Base-by-base conservation (phyloP, 2,329 filamentous ascomycete genomes). In the Colletotrichum shisoi region DNA sequence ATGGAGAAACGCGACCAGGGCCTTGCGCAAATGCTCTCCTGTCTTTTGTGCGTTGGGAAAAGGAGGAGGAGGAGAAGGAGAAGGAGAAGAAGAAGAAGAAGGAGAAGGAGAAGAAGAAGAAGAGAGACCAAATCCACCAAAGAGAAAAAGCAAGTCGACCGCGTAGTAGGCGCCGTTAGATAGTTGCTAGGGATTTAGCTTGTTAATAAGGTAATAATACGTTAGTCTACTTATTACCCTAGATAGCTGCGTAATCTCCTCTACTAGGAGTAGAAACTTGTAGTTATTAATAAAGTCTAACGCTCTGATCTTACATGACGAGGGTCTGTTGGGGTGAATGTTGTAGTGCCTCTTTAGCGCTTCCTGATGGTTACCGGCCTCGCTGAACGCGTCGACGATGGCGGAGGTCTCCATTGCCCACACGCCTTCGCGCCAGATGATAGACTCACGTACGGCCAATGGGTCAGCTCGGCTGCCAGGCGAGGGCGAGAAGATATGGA, bases 91-190 rank as follows among this genome's bases (percentile, higher is more conserved):
- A n/a, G n/a, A n/a, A n/a, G n/a, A n/a, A n/a, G n/a, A n/a, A n/a
- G n/a, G n/a, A n/a, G 6, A 31, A 31, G 27, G 8, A 31, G 27
- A 31, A 31, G 27, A 31, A 31, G 27, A 2, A 1, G 76, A 76
- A 0, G 73, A 73, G 0, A 81, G 62, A 59, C 81, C 78, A 4
- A 81, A 70, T 0, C 77, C 77, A 0, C 75, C 79, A 31, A 83
- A 84, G 0, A 83, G 70, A 9, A 82, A 77, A 2, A 83, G 63
- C 4, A 84, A 71, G 68, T 84, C 82, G 2, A 84, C 78, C 0
- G 79, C 82, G 64, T 84, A 82, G 45, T 84, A 82, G 2, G 81
- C 74, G 0, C 82, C 75, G 9, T 77, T 79, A 0, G 81, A 83
- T 0, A 76, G 60, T 57, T 83, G 82, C 79, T 79, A 83, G 5